Evolutionary conservation across 495 filamentous ascomycete genomes (phyloP).

Genomic region (Aspergillus nanangensis): DNA sequence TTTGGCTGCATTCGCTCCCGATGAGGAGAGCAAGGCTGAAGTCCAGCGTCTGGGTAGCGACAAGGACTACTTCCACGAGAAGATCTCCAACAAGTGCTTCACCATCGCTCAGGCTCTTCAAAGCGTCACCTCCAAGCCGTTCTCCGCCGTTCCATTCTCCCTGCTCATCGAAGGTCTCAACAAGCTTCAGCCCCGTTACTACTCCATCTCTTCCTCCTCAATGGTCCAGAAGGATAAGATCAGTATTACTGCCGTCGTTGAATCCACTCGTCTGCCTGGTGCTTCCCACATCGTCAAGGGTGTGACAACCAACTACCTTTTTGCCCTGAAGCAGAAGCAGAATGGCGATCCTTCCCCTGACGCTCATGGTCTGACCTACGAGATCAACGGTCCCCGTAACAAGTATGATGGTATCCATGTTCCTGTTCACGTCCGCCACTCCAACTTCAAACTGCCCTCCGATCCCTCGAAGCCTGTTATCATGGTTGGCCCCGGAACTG

Average conservation of each 20-base stretch:
- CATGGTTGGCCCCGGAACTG: slow-evolving; percentile 93
- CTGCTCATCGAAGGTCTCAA: slow-evolving; percentile 89
- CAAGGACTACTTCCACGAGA: slow-evolving; percentile 94
- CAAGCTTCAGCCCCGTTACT: slow-evolving; percentile 96
- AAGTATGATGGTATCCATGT: slow-evolving; percentile 96
- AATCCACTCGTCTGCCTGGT: slow-evolving; percentile 72
- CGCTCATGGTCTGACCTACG: slow-evolving; percentile 83
- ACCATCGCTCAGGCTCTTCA: slow-evolving; percentile 91
- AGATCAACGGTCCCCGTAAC: slow-evolving; percentile 86
- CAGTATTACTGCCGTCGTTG: slow-evolving; percentile 92
- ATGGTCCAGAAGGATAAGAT: slow-evolving; percentile 90
- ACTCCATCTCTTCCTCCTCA: slow-evolving; percentile 98
- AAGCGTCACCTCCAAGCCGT: slow-evolving; percentile 65
- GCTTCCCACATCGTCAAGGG: slow-evolving; percentile 81
- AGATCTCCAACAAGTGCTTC: slow-evolving; percentile 73
- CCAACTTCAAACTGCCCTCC: slow-evolving; percentile 98
- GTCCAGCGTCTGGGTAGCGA: slow-evolving; percentile 85
- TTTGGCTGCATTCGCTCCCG: slow-evolving; percentile 85
- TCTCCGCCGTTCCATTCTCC: slow-evolving; percentile 86
- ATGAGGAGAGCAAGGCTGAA: slow-evolving; percentile 76
- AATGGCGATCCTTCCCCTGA: slow-evolving; percentile 83
- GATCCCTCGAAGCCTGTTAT: slow-evolving; percentile 92
- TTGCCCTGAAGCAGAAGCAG: slow-evolving; percentile 96
- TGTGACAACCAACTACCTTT: slow-evolving; percentile 94
- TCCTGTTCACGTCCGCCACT: slow-evolving; percentile 93